Evolutionary conservation across 2,329 filamentous ascomycete species (phyloP), one percentile per base, ranked within the genome.

Genomic region (Emmonsiellopsis sp.): DNA sequence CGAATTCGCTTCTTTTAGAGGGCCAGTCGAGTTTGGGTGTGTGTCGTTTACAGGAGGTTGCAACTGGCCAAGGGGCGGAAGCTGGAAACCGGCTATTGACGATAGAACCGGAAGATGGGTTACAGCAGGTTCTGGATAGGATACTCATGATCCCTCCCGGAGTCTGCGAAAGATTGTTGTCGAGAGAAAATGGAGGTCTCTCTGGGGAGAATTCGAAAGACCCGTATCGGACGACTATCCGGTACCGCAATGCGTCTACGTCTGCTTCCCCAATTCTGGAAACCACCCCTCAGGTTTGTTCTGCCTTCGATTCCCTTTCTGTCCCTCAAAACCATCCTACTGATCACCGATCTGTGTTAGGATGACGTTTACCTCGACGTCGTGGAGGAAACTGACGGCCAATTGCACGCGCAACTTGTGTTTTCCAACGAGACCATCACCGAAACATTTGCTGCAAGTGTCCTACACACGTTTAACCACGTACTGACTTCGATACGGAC

Each of bases 31-130:
- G 13, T 32, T 39, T n/a, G 5, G 47, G 36, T 21, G 5, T 49
- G 7, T 49, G 34, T 8, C 7, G 47, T 31, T 40, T 49, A 33
- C 27, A 32, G 36, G 47, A 27, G 14, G 11, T 49, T 9, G 31
- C 47, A 4, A 49, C 36, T 31, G 34, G 17, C 1, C 34, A 49
- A 34, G 47, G 47, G 10, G 17, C 36, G 6, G 34, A 49, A 13
- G 27, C 31, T 40, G 47, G 47, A 1, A 40, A 49, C 32, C 6
- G 10, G 36, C 21, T 49, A 13, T 40, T 49, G 40, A 40, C 6
- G n/a, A 40, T 49, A 6, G 47, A 49, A 40, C 47, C 47, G 2
- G 47, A 49, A 31, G 47, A 49, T n/a, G 40, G 17, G 31, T 49
- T 49, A 13, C 17, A 13, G 32, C 47, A 42, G 32, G 36, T 49